Conservation (phyloP, 2,329 filamentous ascomycete genomes). For the Ophiostoma piceae region DNA sequence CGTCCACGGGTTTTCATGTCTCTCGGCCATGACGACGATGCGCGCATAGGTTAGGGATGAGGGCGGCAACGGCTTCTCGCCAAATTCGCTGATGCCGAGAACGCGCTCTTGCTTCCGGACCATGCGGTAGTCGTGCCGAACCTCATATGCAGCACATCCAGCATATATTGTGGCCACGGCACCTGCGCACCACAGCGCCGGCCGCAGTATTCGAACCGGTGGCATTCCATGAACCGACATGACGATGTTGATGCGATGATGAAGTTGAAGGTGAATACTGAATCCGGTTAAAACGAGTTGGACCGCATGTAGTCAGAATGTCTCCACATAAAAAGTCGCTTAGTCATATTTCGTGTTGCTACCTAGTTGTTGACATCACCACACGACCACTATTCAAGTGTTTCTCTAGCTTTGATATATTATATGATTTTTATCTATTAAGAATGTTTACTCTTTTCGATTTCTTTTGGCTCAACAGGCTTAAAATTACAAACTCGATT, state of each 20-base stretch:
- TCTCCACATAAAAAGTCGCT: neutral
- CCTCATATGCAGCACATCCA: constrained; percentile 25
- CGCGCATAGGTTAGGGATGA: constrained; percentile 6
- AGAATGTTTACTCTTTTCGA: too few relatives aligned
- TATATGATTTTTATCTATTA: too few relatives aligned
- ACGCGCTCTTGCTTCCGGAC: constrained; percentile 18
- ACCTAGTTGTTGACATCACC: neutral
- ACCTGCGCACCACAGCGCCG: constrained; percentile 27
- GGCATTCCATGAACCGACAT: constrained; percentile 19
- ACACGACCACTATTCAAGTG: too few relatives aligned
- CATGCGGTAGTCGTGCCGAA: constrained; percentile 25
- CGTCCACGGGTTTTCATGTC: constrained; percentile 8
- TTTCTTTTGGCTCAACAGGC: too few relatives aligned
- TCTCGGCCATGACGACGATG: neutral
- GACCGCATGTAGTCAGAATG: neutral
- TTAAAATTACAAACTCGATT: too few relatives aligned
- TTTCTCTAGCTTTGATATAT: too few relatives aligned
- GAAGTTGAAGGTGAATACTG: neutral
- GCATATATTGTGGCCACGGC: constrained; percentile 26
- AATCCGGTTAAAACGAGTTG: neutral
- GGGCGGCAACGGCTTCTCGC: constrained; percentile 2
- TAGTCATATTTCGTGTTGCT: neutral
- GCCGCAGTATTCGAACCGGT: constrained; percentile 27
- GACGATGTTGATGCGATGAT: neutral
- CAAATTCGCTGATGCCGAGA: constrained; percentile 11